Percentiles rank a stretch among this genome's conserved stretches.
These are phyloP conservation scores for Phyllosticta citriasiana DNA, from an alignment of 2,329 filamentous ascomycete species.

Conservation along the genomic window DNA sequence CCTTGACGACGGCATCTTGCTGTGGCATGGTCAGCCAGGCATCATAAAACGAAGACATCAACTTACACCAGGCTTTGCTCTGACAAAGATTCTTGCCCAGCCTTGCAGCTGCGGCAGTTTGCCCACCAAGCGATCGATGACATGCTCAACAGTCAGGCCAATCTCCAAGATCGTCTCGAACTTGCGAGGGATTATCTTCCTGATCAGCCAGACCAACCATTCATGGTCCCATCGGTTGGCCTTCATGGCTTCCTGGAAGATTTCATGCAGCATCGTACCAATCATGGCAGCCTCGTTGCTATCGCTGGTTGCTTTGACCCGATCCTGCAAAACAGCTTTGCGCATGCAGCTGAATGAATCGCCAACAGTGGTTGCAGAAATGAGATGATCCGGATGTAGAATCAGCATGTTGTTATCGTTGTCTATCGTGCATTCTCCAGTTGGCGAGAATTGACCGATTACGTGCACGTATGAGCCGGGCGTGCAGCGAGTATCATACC, in stretches of 20 bases:
- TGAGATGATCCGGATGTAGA: slow-evolving; percentile 86
- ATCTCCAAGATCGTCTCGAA: slow-evolving; percentile 87
- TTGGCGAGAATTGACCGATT: slow-evolving; percentile 62
- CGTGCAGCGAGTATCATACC: slow-evolving; percentile 71
- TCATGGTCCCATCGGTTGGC: slow-evolving; percentile 67
- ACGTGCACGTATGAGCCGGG: slow-evolving; percentile 74
- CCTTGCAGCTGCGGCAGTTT: slow-evolving; percentile 73
- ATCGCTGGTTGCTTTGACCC: slow-evolving; percentile 81
- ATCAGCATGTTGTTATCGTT: slow-evolving; percentile 78
- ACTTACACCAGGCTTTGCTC: slow-evolving; percentile 55
- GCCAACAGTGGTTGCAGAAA: slow-evolving; percentile 91
- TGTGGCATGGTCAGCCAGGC: slow-evolving; percentile 28
- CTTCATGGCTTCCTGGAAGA: slow-evolving; percentile 84
- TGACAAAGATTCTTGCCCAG: slow-evolving; percentile 79
- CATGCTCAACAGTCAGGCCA: slow-evolving; percentile 60
- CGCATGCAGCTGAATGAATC: slow-evolving; percentile 90
- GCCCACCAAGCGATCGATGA: slow-evolving; percentile 67
- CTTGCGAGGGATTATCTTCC: slow-evolving; percentile 61
- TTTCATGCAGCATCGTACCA: slow-evolving; percentile 85
- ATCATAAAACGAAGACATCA: neutral
- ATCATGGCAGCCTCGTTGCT: slow-evolving; percentile 76
- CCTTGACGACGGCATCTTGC: slow-evolving; percentile 64
- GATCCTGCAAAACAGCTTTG: slow-evolving; percentile 85
- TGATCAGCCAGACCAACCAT: slow-evolving; percentile 58
- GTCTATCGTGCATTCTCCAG: slow-evolving; percentile 70